Base-by-base conservation (phyloP, 1,284 basidiomycete genomes). In the Moesziomyces globuligerus region DNA sequence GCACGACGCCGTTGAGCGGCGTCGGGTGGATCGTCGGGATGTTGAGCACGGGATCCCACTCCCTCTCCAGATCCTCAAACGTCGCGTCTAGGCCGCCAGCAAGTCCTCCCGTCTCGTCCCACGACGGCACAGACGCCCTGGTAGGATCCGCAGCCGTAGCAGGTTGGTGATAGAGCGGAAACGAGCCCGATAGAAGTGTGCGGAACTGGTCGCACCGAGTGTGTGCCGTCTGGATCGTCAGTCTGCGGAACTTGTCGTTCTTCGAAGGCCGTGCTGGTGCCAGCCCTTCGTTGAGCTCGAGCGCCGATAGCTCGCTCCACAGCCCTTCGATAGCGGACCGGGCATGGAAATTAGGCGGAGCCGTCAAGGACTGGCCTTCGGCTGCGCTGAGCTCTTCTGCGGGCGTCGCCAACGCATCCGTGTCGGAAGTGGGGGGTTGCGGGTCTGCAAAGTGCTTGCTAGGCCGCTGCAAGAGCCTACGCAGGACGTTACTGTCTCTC, bases 401-500 rank as follows among this genome's bases (percentile, higher is more conserved):
- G 10, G 15, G 32, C 13, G 32, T 34, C 15, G 32, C 1, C 17
- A 34, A 6, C 3, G 15, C 32, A 34, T 34, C 32, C 15, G 32
- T 17, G 15, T 17, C 32, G 32, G 34, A 17, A 25, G n/a, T n/a
- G n/a, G 25, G 26, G 13, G 43, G 13, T 26, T 39, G 26, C 28
- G 28, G n/a, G 15, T 54, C 48, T 0, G 36, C 34, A 24, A 51
- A 58, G 38, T 72, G 69, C 29, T 18, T 29, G 18, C 55, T 47
- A 10, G 69, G 64, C 25, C 64, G 24, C 23, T 72, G 62, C 37
- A 80, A 38, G 13, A 80, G 29, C 25, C 68, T 57, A 11, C 62
- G 40, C 20, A 81, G 29, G 37, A 79, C 62, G 21, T 58, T 50
- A 4, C 59, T 57, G 40, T 81, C 79, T 15, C 75, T 54, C 10